Percentiles rank a stretch among this genome's conserved stretches.
phyloP scores from a whole-genome alignment of 495 filamentous ascomycete genomes.

The Aspergillus olivimuriae region DNA sequence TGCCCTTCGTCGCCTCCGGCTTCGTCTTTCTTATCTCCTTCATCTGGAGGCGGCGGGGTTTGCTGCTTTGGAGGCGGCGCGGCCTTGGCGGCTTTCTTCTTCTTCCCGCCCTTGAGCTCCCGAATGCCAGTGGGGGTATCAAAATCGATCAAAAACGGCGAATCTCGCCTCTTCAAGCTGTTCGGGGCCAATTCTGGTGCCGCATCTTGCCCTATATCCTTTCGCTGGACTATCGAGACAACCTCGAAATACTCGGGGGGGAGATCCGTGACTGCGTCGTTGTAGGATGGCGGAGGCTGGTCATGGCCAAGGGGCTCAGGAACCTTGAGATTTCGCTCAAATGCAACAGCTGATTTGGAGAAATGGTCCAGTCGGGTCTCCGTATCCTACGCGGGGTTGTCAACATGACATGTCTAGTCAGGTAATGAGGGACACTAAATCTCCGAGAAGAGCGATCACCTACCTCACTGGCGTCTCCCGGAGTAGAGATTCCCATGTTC shows the following conservation, averaged over 20 bases:
- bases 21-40: slow-evolving; percentile 16
- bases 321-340: slow-evolving; percentile 13
- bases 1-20: slow-evolving; percentile 23
- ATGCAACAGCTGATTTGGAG: slow-evolving; percentile 5
- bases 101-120: slow-evolving; percentile 40
- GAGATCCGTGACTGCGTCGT: slow-evolving; percentile 34
- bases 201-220: slow-evolving; percentile 6
- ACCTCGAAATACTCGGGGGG: slow-evolving; percentile 36
- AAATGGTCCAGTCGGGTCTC: background rate
- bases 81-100: slow-evolving; percentile 30
- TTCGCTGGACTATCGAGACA: slow-evolving; percentile 25
- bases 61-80: slow-evolving; percentile 14
- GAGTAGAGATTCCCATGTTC: no score
- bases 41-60: slow-evolving; percentile 13
- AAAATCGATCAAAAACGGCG: slow-evolving; percentile 41
- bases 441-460: no score
- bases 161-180: slow-evolving; percentile 31
- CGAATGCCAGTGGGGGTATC: slow-evolving; percentile 45
- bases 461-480: no score
- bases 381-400: background rate
- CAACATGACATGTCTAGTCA: no score
- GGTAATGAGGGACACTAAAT: no score
- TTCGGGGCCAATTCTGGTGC: slow-evolving; percentile 20
- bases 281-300: slow-evolving; percentile 37
- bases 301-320: slow-evolving; percentile 17